Conservation (phyloP, 2,329 filamentous ascomycete genomes). For the Thermoascus crustaceus region DNA sequence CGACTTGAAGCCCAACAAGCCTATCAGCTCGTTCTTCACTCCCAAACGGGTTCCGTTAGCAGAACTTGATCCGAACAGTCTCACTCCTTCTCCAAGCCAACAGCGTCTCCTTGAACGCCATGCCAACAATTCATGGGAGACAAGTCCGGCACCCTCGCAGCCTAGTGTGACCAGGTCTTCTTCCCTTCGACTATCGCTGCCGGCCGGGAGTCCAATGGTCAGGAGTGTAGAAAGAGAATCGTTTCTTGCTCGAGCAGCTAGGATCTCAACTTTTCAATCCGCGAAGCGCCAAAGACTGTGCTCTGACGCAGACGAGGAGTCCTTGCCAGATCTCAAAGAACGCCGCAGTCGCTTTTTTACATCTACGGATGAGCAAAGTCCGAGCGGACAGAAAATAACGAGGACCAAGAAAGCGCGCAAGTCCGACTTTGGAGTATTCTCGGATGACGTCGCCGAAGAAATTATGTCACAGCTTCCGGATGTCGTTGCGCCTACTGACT, state of each 20-base stretch:
- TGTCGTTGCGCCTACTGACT: slow-evolving; percentile 9
- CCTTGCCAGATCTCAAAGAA: slow-evolving; percentile 21
- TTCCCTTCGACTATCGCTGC: slow-evolving; percentile 27
- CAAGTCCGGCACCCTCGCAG: slow-evolving; percentile 40
- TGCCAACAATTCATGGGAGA: slow-evolving; percentile 46
- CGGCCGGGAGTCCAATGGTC: slow-evolving; percentile 34
- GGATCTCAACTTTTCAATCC: slow-evolving; percentile 37
- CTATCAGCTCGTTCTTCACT: slow-evolving; percentile 60
- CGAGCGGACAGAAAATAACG: slow-evolving; percentile 28
- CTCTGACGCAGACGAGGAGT: slow-evolving; percentile 36
- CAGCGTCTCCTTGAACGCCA: slow-evolving; percentile 50
- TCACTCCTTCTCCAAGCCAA: slow-evolving; percentile 59
- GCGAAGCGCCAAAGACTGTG: slow-evolving; percentile 46
- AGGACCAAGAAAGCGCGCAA: slow-evolving; percentile 36
- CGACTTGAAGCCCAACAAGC: slow-evolving; percentile 51
- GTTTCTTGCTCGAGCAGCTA: slow-evolving; percentile 32
- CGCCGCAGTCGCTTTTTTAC: slow-evolving; percentile 44
- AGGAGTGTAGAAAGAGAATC: slow-evolving; percentile 33
- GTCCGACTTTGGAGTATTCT: slow-evolving; percentile 42
- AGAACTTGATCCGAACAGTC: slow-evolving; percentile 59
- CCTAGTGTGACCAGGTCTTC: slow-evolving; percentile 26
- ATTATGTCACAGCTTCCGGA: slow-evolving; percentile 41
- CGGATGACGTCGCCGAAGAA: slow-evolving; percentile 45
- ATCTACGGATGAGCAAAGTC: slow-evolving; percentile 27
- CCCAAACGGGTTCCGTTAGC: slow-evolving; percentile 55